Evolutionary conservation across 2,329 filamentous ascomycete species (phyloP).

Genomic region (Ophiostoma sp.): DNA sequence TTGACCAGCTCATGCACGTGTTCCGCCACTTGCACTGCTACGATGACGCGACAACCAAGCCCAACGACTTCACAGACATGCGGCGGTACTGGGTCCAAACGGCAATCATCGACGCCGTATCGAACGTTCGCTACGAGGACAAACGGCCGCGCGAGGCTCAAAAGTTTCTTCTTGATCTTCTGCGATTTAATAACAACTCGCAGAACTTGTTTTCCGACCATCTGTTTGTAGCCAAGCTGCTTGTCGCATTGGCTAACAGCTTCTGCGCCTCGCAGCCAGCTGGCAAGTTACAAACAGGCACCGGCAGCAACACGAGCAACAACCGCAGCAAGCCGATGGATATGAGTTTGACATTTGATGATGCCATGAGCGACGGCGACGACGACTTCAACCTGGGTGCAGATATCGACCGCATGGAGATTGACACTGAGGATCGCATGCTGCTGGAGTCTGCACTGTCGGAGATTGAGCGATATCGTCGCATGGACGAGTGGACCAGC

Average conservation of each 20-base stretch:
- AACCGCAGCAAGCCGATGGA: conserved; percentile 23
- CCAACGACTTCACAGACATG: conserved; percentile 88
- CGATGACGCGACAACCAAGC: conserved; percentile 70
- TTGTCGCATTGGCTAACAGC: conserved; percentile 57
- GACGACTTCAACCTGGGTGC: conserved; percentile 32
- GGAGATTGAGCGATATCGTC: conserved; percentile 61
- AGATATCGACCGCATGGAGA: conserved; percentile 39
- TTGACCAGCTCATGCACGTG: conserved; percentile 67
- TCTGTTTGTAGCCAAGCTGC: conserved; percentile 76
- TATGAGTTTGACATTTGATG: conserved; percentile 37
- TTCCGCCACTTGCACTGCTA: conserved; percentile 88
- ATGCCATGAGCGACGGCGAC: conserved; percentile 23
- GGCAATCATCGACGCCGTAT: conserved; percentile 74
- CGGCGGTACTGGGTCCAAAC: conserved; percentile 78
- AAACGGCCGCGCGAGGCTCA: conserved; percentile 74
- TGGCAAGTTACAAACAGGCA: not conserved
- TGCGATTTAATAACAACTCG: conserved; percentile 91
- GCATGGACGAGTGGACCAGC: conserved; percentile 63
- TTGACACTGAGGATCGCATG: conserved; percentile 34
- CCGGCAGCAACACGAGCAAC: not conserved
- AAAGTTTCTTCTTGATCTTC: conserved; percentile 77
- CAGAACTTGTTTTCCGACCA: conserved; percentile 86
- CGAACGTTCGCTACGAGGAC: conserved; percentile 70
- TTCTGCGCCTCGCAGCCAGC: conserved; percentile 41
- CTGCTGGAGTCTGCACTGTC: conserved; percentile 52